These are phyloP conservation scores for Quercus suber DNA, from an alignment of 306 rosid species.

Conservation along the genomic window DNA sequence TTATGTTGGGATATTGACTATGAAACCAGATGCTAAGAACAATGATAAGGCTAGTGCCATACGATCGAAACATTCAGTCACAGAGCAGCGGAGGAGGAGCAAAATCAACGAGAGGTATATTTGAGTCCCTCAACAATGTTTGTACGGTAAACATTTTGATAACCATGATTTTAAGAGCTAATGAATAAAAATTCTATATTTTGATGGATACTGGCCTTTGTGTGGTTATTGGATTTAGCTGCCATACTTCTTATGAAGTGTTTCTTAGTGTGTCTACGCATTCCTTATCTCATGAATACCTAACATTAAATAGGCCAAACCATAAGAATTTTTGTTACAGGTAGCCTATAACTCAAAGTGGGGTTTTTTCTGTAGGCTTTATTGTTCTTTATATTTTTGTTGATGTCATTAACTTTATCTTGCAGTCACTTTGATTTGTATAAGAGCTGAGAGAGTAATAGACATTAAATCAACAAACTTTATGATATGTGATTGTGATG, in stretches of 20 bases:
- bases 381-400: neutral
- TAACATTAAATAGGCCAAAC: neutral
- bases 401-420: neutral
- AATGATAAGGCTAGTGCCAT: conserved; percentile 75
- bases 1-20: conserved; percentile 18
- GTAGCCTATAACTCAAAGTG: neutral
- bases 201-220: neutral
- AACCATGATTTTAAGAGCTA: neutral
- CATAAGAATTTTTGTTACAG: neutral
- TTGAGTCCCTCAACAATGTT: neutral
- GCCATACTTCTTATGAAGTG: neutral
- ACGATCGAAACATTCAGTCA: conserved; percentile 92
- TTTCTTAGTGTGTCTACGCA: neutral
- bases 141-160: neutral
- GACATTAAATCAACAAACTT: neutral
- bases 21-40: conserved; percentile 68
- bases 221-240: neutral
- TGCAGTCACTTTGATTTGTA: neutral
- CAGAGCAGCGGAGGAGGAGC: conserved; percentile 99
- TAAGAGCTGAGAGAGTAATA: neutral
- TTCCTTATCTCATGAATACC: neutral
- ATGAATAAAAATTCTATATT: neutral
- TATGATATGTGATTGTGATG: neutral
- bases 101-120: conserved; percentile 97
- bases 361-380: neutral